Conservation (phyloP, 257 asterid genomes). For the Capsicum pubescens region DNA sequence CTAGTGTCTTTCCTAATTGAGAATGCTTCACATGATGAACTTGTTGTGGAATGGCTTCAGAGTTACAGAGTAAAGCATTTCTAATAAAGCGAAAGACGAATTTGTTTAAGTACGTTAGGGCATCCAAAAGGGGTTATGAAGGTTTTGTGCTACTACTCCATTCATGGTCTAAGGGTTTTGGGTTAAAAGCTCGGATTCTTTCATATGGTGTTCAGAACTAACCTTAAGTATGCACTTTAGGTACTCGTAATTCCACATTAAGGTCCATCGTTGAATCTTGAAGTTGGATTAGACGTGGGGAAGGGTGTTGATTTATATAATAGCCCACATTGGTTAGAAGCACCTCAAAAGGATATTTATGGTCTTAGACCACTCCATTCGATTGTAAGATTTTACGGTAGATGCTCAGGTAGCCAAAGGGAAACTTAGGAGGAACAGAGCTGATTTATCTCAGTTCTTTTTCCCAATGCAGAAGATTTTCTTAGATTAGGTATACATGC, state of each 20-base stretch:
- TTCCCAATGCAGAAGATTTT: background rate
- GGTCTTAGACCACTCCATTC: background rate
- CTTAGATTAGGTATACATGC: background rate
- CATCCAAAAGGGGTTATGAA: background rate
- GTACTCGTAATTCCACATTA: background rate
- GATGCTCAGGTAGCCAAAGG: background rate
- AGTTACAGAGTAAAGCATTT: background rate
- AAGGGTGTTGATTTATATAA: background rate
- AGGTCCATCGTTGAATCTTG: background rate
- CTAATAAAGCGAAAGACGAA: background rate
- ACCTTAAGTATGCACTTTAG: background rate
- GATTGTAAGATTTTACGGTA: background rate
- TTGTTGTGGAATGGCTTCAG: background rate
- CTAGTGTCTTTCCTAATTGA: background rate
- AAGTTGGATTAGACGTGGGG: background rate
- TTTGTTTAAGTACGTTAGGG: background rate
- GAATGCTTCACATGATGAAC: background rate
- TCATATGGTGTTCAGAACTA: background rate
- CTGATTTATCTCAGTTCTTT: background rate
- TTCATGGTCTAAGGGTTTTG: background rate
- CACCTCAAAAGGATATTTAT: background rate
- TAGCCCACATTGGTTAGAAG: background rate
- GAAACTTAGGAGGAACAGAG: background rate
- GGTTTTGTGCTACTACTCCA: slow-evolving; percentile 24
- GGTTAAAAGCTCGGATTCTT: background rate